Percentiles rank a stretch among this genome's conserved stretches.
Conservation (phyloP, 164 flowering plant genomes). For the Brasenia schreberi region DNA sequence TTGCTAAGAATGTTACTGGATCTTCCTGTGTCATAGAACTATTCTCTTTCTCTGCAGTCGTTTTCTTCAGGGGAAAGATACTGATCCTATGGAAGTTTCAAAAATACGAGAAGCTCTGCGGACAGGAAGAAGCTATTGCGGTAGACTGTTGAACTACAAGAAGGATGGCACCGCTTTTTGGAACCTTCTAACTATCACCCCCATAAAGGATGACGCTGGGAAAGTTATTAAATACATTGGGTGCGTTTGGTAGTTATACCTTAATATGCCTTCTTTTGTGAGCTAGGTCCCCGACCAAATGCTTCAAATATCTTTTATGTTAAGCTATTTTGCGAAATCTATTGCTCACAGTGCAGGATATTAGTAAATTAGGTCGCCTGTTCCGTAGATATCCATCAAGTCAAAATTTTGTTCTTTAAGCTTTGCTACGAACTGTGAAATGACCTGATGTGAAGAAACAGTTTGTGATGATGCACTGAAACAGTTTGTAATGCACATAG, state of each 20-base stretch:
- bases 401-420: no score
- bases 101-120: constrained; percentile 58
- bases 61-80: constrained; percentile 86
- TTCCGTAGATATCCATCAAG: no score
- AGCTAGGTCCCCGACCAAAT: no score
- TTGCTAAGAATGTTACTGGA: no score
- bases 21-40: neutral
- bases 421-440: no score
- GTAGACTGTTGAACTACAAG: constrained; percentile 87
- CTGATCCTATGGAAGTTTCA: constrained; percentile 64
- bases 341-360: no score
- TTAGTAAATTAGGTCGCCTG: no score
- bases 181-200: constrained; percentile 90
- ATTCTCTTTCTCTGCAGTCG: constrained; percentile 42
- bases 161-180: constrained; percentile 93
- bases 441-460: no score
- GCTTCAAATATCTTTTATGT: no score
- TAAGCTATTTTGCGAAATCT: no score
- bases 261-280: neutral
- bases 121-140: constrained; percentile 72
- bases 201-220: constrained; percentile 74
- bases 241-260: constrained; percentile 15
- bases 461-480: no score
- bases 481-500: no score
- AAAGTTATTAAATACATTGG: constrained; percentile 77